A percentile compares a stretch with the other conserved stretches of the same genome.
Conservation (phyloP, 163 green algal species). For the Chloromonas sp. region DNA sequence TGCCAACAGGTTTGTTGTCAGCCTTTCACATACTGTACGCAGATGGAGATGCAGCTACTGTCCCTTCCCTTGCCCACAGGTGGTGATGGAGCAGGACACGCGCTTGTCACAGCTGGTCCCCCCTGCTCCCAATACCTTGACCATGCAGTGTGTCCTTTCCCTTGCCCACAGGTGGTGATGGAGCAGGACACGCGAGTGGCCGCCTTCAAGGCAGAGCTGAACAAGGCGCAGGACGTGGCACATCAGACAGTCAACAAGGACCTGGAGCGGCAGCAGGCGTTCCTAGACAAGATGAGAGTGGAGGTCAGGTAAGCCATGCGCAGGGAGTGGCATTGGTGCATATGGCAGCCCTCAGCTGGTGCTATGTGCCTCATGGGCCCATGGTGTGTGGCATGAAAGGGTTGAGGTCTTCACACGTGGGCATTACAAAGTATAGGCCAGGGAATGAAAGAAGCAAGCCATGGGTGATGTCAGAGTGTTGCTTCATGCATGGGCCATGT, state of each 20-base stretch:
- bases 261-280: constrained; percentile 77
- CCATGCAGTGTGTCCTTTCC: not conserved
- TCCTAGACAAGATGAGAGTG: constrained; percentile 81
- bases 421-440: no score
- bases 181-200: constrained; percentile 70
- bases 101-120: constrained; percentile 27
- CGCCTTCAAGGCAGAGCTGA: constrained; percentile 80
- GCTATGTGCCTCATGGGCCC: not conserved
- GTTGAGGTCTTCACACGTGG: no score
- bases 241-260: constrained; percentile 74
- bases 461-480: no score
- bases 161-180: constrained; percentile 58
- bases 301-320: constrained; percentile 54
- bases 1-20: not conserved
- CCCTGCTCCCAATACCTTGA: no score
- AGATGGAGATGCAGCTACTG: no score
- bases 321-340: not conserved
- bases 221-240: constrained; percentile 73
- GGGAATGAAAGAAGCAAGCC: no score
- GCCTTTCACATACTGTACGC: no score
- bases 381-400: no score
- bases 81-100: constrained; percentile 70
- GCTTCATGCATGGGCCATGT: no score
- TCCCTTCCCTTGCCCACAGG: constrained; percentile 38
- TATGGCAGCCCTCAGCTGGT: not conserved